Percentiles rank a stretch among this genome's conserved stretches.
phyloP scores from a whole-genome alignment of 805 yeast genomes.

The Saccharomycodes ludwigii region DNA sequence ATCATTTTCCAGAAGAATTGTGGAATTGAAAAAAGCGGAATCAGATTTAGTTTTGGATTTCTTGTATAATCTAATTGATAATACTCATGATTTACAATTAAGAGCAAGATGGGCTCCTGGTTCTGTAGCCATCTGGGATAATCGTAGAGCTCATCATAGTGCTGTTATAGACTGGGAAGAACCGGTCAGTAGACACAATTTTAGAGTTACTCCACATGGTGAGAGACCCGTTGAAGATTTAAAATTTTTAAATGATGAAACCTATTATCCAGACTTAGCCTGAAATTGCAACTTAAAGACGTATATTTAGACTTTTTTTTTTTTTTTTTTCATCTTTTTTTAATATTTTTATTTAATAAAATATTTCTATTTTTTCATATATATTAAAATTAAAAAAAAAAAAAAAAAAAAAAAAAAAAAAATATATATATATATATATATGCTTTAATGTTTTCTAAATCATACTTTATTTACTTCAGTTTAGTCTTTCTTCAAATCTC shows the following conservation, averaged over 20 bases:
- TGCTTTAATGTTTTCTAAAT: too few species aligned
- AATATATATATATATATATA: too few species aligned
- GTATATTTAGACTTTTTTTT: too few species aligned
- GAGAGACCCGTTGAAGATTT: constrained; percentile 53
- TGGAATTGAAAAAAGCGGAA: constrained; percentile 65
- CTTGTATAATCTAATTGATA: constrained; percentile 40
- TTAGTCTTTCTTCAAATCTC: constrained; percentile 92
- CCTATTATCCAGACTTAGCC: constrained; percentile 11
- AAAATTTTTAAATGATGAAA: constrained; percentile 22
- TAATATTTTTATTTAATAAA: too few species aligned
- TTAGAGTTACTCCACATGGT: constrained; percentile 60
- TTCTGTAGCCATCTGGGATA: constrained; percentile 70
- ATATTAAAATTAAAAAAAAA: too few species aligned
- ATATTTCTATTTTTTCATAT: too few species aligned
- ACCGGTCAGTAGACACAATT: constrained; percentile 57
- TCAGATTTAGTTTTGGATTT: constrained; percentile 47
- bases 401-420: too few species aligned
- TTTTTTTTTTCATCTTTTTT: too few species aligned
- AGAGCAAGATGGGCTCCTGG: constrained; percentile 62
- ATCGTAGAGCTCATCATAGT: constrained; percentile 56
- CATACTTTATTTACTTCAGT: too few species aligned
- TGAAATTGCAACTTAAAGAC: too few species aligned
- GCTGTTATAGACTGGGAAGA: constrained; percentile 64
- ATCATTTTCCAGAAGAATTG: constrained; percentile 51
- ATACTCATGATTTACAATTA: constrained; percentile 49